Conservation (phyloP, 306 rosid genomes). For the Cucurbita pepo region DNA sequence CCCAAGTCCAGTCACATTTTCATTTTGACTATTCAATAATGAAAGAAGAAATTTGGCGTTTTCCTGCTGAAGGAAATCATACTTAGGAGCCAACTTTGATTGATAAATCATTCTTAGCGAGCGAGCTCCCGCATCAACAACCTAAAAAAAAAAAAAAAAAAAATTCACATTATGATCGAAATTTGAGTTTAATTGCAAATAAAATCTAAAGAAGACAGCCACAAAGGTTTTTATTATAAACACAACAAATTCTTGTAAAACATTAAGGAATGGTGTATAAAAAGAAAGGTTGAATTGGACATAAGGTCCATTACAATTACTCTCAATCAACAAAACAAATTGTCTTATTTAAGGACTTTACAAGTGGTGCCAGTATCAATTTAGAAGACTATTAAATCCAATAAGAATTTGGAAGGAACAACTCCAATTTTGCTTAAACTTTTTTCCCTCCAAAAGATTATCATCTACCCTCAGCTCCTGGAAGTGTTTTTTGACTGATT, state of each 20-base stretch:
- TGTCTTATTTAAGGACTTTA: background rate
- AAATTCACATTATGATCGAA: background rate
- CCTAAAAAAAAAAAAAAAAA: conserved; percentile 25
- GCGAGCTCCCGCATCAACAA: conserved; percentile 84
- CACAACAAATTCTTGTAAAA: background rate
- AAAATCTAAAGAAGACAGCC: background rate
- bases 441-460: background rate
- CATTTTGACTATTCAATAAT: conserved; percentile 61
- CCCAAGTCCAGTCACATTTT: conserved; percentile 74
- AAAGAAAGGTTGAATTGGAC: background rate
- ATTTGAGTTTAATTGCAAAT: background rate
- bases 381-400: background rate
- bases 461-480: background rate
- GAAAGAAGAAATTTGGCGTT: conserved; percentile 60
- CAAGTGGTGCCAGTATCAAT: background rate
- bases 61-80: conserved; percentile 43
- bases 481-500: background rate
- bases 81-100: conserved; percentile 81
- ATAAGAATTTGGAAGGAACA: background rate
- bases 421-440: background rate
- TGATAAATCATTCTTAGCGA: conserved; percentile 82
- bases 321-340: background rate
- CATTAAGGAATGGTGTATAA: background rate
- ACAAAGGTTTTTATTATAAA: background rate
- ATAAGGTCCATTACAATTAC: background rate